A percentile compares a stretch with the other conserved stretches of the same genome.
Evolutionary conservation across 2,329 filamentous ascomycete species (phyloP).

Genomic region (Trichoderma sp.): DNA sequence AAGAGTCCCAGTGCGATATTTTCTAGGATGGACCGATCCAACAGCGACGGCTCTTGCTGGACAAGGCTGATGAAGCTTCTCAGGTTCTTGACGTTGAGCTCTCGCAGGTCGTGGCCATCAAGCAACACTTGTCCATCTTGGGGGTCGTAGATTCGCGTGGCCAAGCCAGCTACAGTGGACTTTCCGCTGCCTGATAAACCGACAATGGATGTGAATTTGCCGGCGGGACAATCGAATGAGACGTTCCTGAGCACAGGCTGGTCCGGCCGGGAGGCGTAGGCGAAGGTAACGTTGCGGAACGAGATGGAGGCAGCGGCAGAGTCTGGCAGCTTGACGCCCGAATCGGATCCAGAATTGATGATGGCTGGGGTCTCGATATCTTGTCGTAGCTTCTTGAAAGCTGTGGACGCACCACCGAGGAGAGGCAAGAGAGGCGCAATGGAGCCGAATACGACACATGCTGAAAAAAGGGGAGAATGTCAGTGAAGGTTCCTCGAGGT

Average conservation of each 20-base stretch:
- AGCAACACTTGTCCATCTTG: constrained; percentile 51
- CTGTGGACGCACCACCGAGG: constrained; percentile 59
- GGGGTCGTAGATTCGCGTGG: constrained; percentile 61
- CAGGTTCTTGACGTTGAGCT: constrained; percentile 50
- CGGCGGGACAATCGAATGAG: constrained; percentile 51
- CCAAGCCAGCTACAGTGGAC: constrained; percentile 57
- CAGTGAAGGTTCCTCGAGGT: background rate
- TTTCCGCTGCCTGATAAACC: constrained; percentile 62
- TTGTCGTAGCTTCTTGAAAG: constrained; percentile 59
- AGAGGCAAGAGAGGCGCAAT: constrained; percentile 65
- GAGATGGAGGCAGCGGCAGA: constrained; percentile 44
- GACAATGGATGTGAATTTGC: constrained; percentile 58
- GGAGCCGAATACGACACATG: constrained; percentile 63
- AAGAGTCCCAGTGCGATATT: constrained; percentile 56
- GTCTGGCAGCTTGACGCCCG: constrained; percentile 48
- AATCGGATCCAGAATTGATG: constrained; percentile 48
- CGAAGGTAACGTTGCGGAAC: constrained; percentile 49
- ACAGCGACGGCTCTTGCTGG: constrained; percentile 50
- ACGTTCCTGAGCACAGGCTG: constrained; percentile 48
- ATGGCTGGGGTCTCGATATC: constrained; percentile 57
- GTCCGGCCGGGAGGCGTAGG: constrained; percentile 49
- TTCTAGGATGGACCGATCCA: constrained; percentile 52
- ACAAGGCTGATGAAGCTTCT: constrained; percentile 49
- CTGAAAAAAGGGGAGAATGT: constrained; percentile 33
- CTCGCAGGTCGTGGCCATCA: constrained; percentile 51